Evolutionary conservation across 192 early-diverging fungal species (phyloP).

Genomic region (Radiomyces spectabilis): DNA sequence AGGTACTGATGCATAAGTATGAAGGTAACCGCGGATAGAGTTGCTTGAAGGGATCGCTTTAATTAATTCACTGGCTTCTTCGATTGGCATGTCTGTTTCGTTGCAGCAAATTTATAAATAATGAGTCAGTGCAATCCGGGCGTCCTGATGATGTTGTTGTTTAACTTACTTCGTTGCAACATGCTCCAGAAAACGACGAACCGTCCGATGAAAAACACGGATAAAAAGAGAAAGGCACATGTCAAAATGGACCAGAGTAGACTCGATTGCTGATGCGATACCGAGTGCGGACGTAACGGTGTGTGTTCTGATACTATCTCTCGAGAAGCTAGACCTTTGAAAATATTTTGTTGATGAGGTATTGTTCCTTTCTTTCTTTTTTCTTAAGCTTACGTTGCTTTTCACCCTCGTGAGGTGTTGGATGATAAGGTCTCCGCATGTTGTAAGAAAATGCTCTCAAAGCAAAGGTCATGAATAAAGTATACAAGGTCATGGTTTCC

Average conservation of each 20-base stretch:
- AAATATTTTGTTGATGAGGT: neutral
- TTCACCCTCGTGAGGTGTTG: neutral
- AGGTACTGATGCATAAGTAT: constrained; percentile 40
- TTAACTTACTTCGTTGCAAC: too few relatives aligned
- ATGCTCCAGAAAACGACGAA: too few relatives aligned
- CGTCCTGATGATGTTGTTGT: neutral
- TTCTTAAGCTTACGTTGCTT: neutral
- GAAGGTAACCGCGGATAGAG: constrained; percentile 30
- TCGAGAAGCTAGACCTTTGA: neutral
- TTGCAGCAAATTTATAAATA: neutral
- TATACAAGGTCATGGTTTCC: neutral
- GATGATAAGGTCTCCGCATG: neutral
- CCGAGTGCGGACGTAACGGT: neutral
- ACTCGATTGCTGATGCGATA: neutral
- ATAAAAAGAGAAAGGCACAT: too few relatives aligned
- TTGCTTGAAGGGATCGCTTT: constrained; percentile 31
- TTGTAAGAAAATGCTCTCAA: neutral
- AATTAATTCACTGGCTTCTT: constrained; percentile 26
- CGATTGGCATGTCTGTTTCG: constrained; percentile 3
- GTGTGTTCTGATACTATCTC: neutral
- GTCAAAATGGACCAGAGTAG: neutral
- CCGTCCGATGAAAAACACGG: too few relatives aligned
- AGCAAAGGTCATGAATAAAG: neutral
- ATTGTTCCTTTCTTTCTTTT: neutral
- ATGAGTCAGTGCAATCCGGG: neutral